Evolutionary conservation across 2,329 filamentous ascomycete genomes (phyloP), one percentile per base, ranked within the genome.

Genomic region (Fusarium sublunatum): DNA sequence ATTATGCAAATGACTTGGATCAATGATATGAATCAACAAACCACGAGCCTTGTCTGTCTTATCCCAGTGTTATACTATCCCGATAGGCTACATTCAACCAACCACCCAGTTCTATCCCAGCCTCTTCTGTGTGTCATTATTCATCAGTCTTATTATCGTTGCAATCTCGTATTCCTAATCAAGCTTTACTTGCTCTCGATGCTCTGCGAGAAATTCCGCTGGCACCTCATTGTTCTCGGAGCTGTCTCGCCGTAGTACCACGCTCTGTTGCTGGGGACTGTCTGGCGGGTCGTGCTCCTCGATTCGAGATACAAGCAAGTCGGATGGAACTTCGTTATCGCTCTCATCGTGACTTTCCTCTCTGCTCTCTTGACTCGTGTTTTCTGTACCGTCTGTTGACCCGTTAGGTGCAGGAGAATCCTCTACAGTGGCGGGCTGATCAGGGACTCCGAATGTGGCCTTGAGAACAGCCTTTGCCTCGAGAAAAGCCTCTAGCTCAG

Each of bases 401-500:
- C 19, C 51, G 9, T 58, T 36, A 19, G 25, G 47, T 31, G 52
- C 36, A 3, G 32, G 43, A 19, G 42, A 44, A 15, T 32, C 50
- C 7, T 53, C 60, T 2, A 55, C 46, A 8, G 67, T 59, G 5
- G 32, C 25, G 5, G 39, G n/a, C 2, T 54, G 52, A 9, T 65
- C 61, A 15, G 45, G 8, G 8, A 52, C 35, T 11, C 60, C 65
- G 5, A 71, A 45, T 3, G 65, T 61, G 11, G 56, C 57, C 36
- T 68, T 58, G n/a, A 91, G 76, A 38, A 91, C 79, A 4, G 79
- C 74, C 65, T 83, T 82, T 1, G 87, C 88, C 68, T 88, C 84
- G 29, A 77, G 78, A 58, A 91, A 88, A 3, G 88, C 88, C 56
- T 89, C 87, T 2, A 91, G 71, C 72, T 92, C 91, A 0, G 91